phyloP scores from a whole-genome alignment of 2,329 filamentous ascomycete genomes.

The Sclerotinia nivalis region DNA sequence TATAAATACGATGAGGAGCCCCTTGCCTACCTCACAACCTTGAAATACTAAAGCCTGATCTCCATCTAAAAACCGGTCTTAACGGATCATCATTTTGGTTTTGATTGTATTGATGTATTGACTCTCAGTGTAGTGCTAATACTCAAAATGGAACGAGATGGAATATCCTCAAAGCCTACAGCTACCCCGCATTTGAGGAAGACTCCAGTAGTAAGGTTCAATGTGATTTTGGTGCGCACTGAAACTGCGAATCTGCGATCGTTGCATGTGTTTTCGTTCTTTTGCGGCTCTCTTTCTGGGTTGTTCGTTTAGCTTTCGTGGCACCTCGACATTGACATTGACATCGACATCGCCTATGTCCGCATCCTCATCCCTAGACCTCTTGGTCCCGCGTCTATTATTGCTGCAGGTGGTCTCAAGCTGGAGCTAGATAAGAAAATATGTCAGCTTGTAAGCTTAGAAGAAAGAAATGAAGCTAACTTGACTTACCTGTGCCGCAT shows the following conservation, averaged over 20 bases:
- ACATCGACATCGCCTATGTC: neutral
- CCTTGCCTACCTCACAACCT: neutral
- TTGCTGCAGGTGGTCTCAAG: neutral
- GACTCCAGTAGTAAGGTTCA: neutral
- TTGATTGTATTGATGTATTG: too few relatives aligned
- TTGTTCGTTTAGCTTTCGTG: neutral
- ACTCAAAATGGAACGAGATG: neutral
- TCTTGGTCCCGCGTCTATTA: neutral
- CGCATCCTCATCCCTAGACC: neutral
- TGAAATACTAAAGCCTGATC: neutral
- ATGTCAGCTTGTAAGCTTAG: neutral
- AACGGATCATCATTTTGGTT: too few relatives aligned
- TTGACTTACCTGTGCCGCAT: neutral
- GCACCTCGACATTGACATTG: neutral
- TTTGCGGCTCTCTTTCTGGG: neutral
- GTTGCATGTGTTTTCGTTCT: neutral
- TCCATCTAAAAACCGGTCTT: too few relatives aligned
- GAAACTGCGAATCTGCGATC: rapidly evolving
- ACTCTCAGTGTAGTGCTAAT: too few relatives aligned
- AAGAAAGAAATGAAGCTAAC: neutral
- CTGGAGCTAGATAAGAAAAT: neutral
- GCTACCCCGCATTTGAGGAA: neutral
- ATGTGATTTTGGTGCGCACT: neutral
- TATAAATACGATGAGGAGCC: neutral
- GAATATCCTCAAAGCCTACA: neutral